Base-by-base conservation (phyloP, 805 yeast genomes). In the Lipomyces starkeyi region DNA sequence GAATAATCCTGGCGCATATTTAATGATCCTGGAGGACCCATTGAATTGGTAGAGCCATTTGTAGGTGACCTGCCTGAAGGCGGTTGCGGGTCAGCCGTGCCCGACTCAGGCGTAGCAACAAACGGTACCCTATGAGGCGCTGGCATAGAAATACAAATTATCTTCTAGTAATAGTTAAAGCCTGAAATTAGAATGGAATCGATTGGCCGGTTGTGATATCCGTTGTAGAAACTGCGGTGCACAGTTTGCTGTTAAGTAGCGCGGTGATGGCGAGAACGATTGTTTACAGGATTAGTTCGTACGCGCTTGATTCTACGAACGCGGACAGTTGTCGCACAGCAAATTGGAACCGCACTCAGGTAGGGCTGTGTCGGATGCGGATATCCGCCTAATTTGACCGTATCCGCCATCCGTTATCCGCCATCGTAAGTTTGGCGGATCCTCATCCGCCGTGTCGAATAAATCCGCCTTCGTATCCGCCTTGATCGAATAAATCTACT, bases 341-440 rank as follows among this genome's bases (percentile, higher is more conserved):
- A 29, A 5, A 29, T 29, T 29, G 2, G 27, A 25, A 2, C 4
- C 4, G 4, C 4, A 25, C 1, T 25, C 27, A 1, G 2, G 27
- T 27, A 27, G 29, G 29, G 29, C 29, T 27, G 29, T 27, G 29
- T 0, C 29, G 4, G 29, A 27, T 27, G 29, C 29, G 29, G 29
- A 2, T 27, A 27, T 27, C 29, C 29, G 29, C 29, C 29, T 27
- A 27, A 27, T 27, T 3, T 27, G 4, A 27, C 29, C 4, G 4
- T 0, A 27, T 27, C 29, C 29, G 29, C 4, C 40, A 35, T 35
- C 40, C 40, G 40, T 25, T 2, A 25, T 25, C 27, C 27, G 27
- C 1, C 27, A 1, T 25, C 1, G 27, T 25, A 2, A 1, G 2
- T 1, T 1, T 1, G 1, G 1, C 27, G 2, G 27, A 2, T 25